Evolutionary conservation across 2,329 filamentous ascomycete species (phyloP).

Genomic region (Sordariomycetes sp.): DNA sequence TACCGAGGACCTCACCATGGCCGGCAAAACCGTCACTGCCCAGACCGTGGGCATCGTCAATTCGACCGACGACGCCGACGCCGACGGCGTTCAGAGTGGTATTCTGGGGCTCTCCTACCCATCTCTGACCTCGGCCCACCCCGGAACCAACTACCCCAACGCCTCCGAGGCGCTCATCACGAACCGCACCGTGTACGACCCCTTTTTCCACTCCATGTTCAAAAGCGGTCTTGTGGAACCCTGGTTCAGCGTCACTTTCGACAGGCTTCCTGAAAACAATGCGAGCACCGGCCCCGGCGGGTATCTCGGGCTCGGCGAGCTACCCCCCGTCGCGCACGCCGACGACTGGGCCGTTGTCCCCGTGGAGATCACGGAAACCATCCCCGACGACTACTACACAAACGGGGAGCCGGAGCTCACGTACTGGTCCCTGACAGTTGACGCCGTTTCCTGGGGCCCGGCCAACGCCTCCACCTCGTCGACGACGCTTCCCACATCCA

Average conservation of each 20-base stretch:
- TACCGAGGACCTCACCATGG: conserved; percentile 2
- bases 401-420: not conserved
- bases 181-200: conserved; percentile 2
- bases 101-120: conserved; percentile 5
- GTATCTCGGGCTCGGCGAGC: conserved; percentile 6
- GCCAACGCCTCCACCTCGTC: conserved; percentile 5
- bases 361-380: conserved; percentile 3
- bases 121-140: conserved; percentile 4
- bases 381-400: conserved; percentile 5
- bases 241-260: conserved; percentile 4
- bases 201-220: conserved; percentile 5
- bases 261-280: not conserved
- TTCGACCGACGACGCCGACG: not conserved
- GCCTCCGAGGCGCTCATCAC: not conserved
- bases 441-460: not conserved
- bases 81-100: conserved; percentile 2
- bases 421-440: not conserved
- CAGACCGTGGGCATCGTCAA: conserved; percentile 4
- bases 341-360: conserved; percentile 4
- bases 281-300: not conserved
- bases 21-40: conserved; percentile 2
- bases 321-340: conserved; percentile 2
- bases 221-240: not conserved
- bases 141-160: not conserved
- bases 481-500: conserved; percentile 9